phyloP scores from a whole-genome alignment of 2,329 filamentous ascomycete species.

The Verticillium nubilum region DNA sequence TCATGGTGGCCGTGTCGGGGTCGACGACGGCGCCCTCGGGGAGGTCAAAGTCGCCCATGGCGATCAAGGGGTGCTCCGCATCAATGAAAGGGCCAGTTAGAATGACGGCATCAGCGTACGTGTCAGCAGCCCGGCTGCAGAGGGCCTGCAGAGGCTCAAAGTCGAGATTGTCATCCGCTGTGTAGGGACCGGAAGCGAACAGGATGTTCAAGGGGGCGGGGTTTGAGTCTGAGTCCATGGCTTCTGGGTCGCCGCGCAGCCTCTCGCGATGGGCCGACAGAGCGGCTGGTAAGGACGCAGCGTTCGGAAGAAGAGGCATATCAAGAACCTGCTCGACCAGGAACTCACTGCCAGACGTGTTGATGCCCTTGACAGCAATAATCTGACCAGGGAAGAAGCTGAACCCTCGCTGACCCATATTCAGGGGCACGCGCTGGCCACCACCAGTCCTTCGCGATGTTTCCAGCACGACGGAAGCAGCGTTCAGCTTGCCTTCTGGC shows the following conservation, averaged over 20 bases:
- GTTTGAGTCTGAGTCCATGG: constrained; percentile 52
- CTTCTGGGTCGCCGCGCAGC: constrained; percentile 58
- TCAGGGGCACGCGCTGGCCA: constrained; percentile 75
- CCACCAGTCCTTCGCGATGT: constrained; percentile 79
- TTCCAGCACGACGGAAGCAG: constrained; percentile 80
- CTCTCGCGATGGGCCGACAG: constrained; percentile 66
- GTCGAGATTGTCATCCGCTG: constrained; percentile 83
- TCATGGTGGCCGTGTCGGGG: constrained; percentile 72
- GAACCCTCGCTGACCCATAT: constrained; percentile 62
- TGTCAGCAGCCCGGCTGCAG: constrained; percentile 69
- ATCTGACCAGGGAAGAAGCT: constrained; percentile 95
- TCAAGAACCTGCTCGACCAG: constrained; percentile 71
- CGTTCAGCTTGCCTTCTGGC: constrained; percentile 78
- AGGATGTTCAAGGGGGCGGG: constrained; percentile 69
- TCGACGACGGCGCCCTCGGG: constrained; percentile 63
- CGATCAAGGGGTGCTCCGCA: constrained; percentile 81
- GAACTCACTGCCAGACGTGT: constrained; percentile 80
- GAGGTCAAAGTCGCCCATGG: constrained; percentile 72
- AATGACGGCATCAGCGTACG: constrained; percentile 71
- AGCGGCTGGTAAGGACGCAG: constrained; percentile 62
- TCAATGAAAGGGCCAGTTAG: constrained; percentile 87
- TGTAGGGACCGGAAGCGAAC: constrained; percentile 83
- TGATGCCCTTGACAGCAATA: constrained; percentile 79
- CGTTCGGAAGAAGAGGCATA: constrained; percentile 67
- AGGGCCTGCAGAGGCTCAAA: constrained; percentile 83